Evolutionary conservation across 495 filamentous ascomycete species (phyloP).

Genomic region (Penicillium salamii): DNA sequence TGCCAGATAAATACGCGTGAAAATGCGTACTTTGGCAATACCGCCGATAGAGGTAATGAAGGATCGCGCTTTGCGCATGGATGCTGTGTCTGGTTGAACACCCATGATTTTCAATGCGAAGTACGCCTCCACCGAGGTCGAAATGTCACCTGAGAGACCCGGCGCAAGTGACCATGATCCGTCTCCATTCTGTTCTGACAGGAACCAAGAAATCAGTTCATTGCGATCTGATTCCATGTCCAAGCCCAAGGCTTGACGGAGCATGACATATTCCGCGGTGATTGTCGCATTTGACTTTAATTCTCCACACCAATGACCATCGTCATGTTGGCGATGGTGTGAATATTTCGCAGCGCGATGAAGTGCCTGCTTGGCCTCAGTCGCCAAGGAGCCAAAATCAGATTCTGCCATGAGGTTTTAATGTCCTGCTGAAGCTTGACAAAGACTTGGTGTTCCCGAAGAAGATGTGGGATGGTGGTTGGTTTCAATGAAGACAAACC

Average conservation of each 20-base stretch:
- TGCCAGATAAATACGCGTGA: conserved; percentile 38
- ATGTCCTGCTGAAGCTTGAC: too few species aligned
- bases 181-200: conserved; percentile 31
- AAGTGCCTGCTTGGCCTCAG: background rate
- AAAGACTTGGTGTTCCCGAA: too few species aligned
- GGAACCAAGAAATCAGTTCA: conserved; percentile 2
- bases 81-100: conserved; percentile 2
- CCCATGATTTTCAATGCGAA: conserved; percentile 41
- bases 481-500: too few species aligned
- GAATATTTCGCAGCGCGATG: background rate
- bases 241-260: conserved; percentile 25
- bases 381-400: background rate
- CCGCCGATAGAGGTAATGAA: conserved; percentile 34
- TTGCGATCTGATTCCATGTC: conserved; percentile 10
- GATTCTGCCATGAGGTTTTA: too few species aligned
- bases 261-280: conserved; percentile 37
- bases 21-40: conserved; percentile 35
- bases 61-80: conserved; percentile 25
- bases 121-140: conserved; percentile 36
- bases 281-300: conserved; percentile 29
- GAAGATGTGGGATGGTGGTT: too few species aligned
- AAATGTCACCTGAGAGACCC: conserved; percentile 32
- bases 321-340: background rate
- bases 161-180: conserved; percentile 42
- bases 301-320: conserved; percentile 41